Conservation (phyloP, 139 green algal genomes). For the Chlamydomonas applanata region DNA sequence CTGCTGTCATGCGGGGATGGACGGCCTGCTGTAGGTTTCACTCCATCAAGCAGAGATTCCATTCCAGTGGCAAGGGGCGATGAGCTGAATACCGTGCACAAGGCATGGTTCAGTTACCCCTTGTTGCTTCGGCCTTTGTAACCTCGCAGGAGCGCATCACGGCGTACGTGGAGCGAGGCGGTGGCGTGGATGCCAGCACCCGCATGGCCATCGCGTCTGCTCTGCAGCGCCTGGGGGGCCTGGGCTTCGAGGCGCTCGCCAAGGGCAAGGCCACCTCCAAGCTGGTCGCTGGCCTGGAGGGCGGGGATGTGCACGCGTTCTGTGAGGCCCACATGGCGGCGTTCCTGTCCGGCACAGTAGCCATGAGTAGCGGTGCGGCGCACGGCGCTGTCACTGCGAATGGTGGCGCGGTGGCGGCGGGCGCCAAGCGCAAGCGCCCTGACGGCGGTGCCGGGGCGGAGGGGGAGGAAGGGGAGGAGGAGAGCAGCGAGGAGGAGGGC, state of each 20-base stretch:
- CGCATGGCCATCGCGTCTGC: conserved; percentile 27
- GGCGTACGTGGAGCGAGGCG: conserved; percentile 9
- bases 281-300: conserved; percentile 41
- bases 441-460: background rate
- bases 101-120: too few species aligned
- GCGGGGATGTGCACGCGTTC: conserved; percentile 34
- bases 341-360: conserved; percentile 23
- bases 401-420: too few species aligned
- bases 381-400: background rate
- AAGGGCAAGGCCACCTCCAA: conserved; percentile 18
- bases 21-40: background rate
- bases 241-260: conserved; percentile 19
- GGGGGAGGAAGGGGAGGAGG: conserved; percentile 8
- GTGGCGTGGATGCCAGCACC: conserved; percentile 2
- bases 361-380: background rate
- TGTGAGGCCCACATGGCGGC: conserved; percentile 29
- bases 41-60: background rate
- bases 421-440: conserved; percentile 6
- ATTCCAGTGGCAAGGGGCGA: too few species aligned
- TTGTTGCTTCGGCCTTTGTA: too few species aligned
- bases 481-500: background rate
- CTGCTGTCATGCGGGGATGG: background rate
- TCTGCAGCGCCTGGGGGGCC: conserved; percentile 22
- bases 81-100: too few species aligned
- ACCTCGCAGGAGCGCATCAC: conserved; percentile 27